These are phyloP conservation scores for Magnolia sinica DNA, from an alignment of 164 flowering plant genomes.

Conservation along the genomic window DNA sequence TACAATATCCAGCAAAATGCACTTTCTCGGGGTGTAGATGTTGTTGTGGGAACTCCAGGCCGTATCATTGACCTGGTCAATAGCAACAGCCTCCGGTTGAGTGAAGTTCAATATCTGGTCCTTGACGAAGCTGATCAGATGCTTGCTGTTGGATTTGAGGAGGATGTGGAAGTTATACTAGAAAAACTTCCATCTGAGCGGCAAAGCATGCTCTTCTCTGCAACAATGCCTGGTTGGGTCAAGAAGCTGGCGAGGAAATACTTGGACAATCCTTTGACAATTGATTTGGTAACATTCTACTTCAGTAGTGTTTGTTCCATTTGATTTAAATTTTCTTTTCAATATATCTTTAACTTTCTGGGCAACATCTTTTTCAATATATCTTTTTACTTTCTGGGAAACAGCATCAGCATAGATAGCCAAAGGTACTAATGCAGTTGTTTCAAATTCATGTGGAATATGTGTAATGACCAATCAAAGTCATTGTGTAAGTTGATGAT, in stretches of 20 bases:
- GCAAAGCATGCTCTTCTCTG: constrained; percentile 99
- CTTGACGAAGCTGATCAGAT: constrained; percentile 99
- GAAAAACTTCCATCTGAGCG: constrained; percentile 73
- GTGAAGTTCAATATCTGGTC: constrained; percentile 82
- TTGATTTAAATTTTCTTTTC: too few relatives aligned
- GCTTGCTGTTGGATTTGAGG: constrained; percentile 99
- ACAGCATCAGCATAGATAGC: too few relatives aligned
- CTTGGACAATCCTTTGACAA: constrained; percentile 82
- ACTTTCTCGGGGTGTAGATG: constrained; percentile 91
- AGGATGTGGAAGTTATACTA: constrained; percentile 82
- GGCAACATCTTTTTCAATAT: too few relatives aligned
- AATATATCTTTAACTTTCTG: too few relatives aligned
- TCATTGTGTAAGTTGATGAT: too few relatives aligned
- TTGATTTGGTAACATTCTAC: constrained; percentile 69
- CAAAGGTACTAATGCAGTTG: too few relatives aligned
- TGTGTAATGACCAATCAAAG: too few relatives aligned
- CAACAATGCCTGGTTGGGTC: constrained; percentile 98
- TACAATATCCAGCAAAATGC: constrained; percentile 75
- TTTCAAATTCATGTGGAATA: too few relatives aligned
- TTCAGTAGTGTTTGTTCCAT: not conserved
- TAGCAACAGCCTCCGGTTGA: constrained; percentile 64
- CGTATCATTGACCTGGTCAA: constrained; percentile 83
- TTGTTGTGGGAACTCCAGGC: constrained; percentile 98
- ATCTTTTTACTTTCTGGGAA: too few relatives aligned
- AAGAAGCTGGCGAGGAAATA: constrained; percentile 87